These are phyloP conservation scores for Reutealis trisperma DNA, from an alignment of 345 rosid species.

Conservation along the genomic window DNA sequence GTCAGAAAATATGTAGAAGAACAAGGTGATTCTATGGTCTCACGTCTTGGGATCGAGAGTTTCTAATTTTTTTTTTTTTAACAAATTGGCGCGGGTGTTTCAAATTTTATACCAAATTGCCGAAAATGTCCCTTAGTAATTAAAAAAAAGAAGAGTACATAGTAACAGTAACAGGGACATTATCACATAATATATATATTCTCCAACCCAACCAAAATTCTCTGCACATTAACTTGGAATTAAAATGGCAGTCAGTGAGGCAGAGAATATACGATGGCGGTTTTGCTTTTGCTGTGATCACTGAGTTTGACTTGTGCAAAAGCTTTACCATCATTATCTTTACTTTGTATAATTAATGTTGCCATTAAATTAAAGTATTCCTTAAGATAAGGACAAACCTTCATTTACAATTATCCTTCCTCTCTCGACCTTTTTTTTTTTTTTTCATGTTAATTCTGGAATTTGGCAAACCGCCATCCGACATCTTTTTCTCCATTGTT, in stretches of 20 bases:
- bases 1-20: background rate
- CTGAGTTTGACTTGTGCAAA: slow-evolving; percentile 35
- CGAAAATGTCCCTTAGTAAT: background rate
- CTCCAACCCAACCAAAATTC: no score
- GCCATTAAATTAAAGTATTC: slow-evolving; percentile 13
- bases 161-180: no score
- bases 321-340: slow-evolving; percentile 16
- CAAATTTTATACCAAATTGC: background rate
- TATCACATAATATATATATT: no score
- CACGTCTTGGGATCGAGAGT: background rate
- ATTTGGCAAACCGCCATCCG: slow-evolving; percentile 28
- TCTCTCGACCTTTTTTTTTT: background rate
- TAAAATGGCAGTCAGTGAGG: no score
- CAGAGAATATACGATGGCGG: background rate
- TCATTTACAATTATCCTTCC: background rate
- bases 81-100: slow-evolving; percentile 9
- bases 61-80: background rate
- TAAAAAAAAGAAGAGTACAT: no score
- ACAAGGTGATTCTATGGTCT: background rate
- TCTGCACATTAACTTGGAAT: no score
- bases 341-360: slow-evolving; percentile 29
- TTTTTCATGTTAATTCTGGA: background rate
- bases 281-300: background rate
- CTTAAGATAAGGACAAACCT: slow-evolving; percentile 26
- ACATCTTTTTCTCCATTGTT: slow-evolving; percentile 21